Evolutionary conservation across 1,284 basidiomycete species (phyloP).

Genomic region (Lentinus polychrous): DNA sequence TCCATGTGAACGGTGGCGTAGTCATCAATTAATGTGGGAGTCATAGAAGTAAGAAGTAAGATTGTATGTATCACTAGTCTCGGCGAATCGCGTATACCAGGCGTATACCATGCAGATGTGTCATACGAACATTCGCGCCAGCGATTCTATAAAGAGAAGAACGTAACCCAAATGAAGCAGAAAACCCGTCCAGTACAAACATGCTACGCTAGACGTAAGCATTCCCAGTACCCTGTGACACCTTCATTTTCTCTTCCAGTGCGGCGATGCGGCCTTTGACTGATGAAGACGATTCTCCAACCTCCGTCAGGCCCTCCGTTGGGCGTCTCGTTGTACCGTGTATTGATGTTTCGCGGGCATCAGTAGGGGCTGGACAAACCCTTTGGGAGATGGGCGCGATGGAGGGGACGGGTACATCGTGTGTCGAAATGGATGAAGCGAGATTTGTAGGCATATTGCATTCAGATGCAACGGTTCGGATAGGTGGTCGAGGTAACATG

Average conservation of each 20-base stretch:
- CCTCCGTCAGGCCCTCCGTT: background rate
- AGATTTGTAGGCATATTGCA: background rate
- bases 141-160: too few species aligned
- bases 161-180: too few species aligned
- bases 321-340: background rate
- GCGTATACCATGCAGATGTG: too few species aligned
- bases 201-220: conserved; percentile 8
- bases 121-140: too few species aligned
- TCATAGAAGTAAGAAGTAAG: background rate
- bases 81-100: too few species aligned
- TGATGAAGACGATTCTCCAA: conserved; percentile 7
- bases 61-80: background rate
- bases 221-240: conserved; percentile 5
- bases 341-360: background rate
- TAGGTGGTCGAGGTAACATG: conserved; percentile 14
- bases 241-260: conserved; percentile 16
- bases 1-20: conserved; percentile 32
- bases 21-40: conserved; percentile 23
- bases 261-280: conserved; percentile 19
- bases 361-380: too few species aligned
- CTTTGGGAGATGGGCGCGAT: too few species aligned
- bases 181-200: too few species aligned
- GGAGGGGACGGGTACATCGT: too few species aligned
- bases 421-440: too few species aligned
- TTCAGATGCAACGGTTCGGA: background rate